phyloP scores from a whole-genome alignment of 345 rosid species.

The Bruguiera sexangula region DNA sequence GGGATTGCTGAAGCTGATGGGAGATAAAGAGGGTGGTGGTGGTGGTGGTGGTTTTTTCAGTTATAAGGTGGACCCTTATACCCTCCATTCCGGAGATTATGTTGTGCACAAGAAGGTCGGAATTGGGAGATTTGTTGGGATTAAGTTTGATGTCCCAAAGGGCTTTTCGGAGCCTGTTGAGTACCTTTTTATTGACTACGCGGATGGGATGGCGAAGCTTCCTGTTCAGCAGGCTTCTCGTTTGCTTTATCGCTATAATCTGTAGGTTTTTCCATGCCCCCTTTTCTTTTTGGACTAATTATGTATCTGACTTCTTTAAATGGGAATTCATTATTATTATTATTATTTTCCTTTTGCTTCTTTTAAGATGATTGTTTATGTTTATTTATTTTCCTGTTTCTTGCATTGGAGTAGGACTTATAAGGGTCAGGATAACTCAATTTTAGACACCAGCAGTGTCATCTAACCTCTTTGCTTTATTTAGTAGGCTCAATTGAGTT shows the following conservation, averaged over 20 bases:
- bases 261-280: constrained; percentile 42
- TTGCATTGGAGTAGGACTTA: no score
- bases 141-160: constrained; percentile 68
- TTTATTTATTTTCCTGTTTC: no score
- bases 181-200: constrained; percentile 81
- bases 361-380: not conserved
- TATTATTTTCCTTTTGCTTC: not conserved
- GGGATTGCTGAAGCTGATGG: constrained; percentile 85
- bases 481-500: no score
- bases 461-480: no score
- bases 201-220: constrained; percentile 98
- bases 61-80: constrained; percentile 86
- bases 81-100: constrained; percentile 70
- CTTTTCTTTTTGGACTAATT: not conserved
- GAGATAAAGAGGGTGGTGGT: constrained; percentile 37
- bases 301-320: not conserved
- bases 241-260: constrained; percentile 81
- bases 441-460: no score
- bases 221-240: constrained; percentile 87
- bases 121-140: constrained; percentile 79
- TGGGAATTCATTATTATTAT: not conserved
- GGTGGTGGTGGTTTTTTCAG: constrained; percentile 41
- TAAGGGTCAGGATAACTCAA: no score
- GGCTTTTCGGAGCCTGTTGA: constrained; percentile 61
- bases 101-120: constrained; percentile 97